These are phyloP conservation scores for Rhodotorula sp. DNA, from an alignment of 1,284 basidiomycete species.

Conservation along the genomic window DNA sequence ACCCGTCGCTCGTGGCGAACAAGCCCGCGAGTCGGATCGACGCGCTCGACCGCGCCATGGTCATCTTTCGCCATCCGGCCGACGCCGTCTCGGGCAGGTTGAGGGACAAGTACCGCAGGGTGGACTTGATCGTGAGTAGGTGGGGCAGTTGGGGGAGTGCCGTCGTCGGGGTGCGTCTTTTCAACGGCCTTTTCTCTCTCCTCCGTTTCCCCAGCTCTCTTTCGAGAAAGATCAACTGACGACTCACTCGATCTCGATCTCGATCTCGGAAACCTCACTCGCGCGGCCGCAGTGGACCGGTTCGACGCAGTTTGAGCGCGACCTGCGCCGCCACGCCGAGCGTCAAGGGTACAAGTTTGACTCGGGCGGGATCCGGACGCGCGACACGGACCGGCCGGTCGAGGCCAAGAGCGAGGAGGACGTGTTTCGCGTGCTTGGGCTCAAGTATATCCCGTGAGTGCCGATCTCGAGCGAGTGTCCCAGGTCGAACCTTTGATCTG, in stretches of 20 bases:
- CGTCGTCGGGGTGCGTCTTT: conserved; percentile 67
- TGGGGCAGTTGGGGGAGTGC: conserved; percentile 72
- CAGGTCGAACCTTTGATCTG: conserved; percentile 44
- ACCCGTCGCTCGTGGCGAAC: conserved; percentile 2
- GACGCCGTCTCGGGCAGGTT: conserved; percentile 40
- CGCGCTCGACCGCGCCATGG: conserved; percentile 34
- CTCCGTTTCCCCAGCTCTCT: neutral
- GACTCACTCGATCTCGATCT: neutral
- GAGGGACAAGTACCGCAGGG: conserved; percentile 53
- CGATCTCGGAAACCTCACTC: neutral
- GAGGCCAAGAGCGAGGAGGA: conserved; percentile 28
- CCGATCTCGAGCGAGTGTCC: neutral
- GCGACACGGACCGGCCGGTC: conserved; percentile 8
- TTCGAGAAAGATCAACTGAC: neutral
- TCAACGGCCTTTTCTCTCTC: conserved; percentile 42
- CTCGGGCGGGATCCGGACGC: conserved; percentile 28
- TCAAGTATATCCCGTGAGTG: conserved; percentile 49
- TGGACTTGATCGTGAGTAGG: conserved; percentile 71
- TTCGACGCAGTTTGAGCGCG: conserved; percentile 75
- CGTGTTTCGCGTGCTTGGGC: conserved; percentile 48
- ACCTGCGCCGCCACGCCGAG: conserved; percentile 57
- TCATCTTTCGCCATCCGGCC: conserved; percentile 52
- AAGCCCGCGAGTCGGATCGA: conserved; percentile 21
- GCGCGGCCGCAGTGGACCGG: conserved; percentile 59
- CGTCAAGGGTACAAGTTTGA: conserved; percentile 71